Conservation (phyloP, 1,139 yeast species). For the Torulaspora pretoriensis region DNA sequence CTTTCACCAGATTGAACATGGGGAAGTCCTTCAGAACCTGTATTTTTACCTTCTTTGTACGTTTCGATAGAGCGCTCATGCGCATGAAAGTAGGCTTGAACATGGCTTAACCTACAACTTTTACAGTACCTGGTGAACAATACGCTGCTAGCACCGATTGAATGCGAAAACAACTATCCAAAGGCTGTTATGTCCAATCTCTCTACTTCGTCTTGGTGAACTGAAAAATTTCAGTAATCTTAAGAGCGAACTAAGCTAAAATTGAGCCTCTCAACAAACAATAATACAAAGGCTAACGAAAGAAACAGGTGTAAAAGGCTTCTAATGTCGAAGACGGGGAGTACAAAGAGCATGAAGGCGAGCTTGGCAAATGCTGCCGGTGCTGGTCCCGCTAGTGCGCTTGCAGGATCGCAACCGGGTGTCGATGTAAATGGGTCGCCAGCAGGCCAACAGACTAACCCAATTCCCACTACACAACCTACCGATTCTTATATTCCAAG, state of each 20-base stretch:
- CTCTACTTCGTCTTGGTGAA: neutral
- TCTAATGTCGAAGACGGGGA: constrained; percentile 9
- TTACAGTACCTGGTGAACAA: neutral
- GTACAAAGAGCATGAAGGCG: constrained; percentile 10
- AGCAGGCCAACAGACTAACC: constrained; percentile 25
- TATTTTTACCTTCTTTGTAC: constrained; percentile 53
- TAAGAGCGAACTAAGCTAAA: neutral
- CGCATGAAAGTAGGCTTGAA: constrained; percentile 24
- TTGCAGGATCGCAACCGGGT: constrained; percentile 2
- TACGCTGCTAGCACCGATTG: neutral
- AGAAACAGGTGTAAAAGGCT: neutral
- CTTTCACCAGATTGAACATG: constrained; percentile 53
- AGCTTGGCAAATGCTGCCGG: neutral
- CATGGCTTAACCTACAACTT: constrained; percentile 16
- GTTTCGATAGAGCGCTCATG: constrained; percentile 38
- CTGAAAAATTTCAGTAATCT: constrained; percentile 9
- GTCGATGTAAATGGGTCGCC: constrained; percentile 7
- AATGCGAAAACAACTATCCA: neutral
- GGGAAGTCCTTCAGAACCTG: constrained; percentile 69
- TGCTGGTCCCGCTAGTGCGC: constrained; percentile 3
- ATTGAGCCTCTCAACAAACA: constrained; percentile 2
- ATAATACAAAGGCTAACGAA: neutral
- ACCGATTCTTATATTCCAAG: constrained; percentile 68
- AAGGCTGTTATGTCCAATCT: neutral
- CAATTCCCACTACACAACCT: constrained; percentile 42